Evolutionary conservation across 257 asterid species (phyloP).

Genomic region (Solanum habrochaites): DNA sequence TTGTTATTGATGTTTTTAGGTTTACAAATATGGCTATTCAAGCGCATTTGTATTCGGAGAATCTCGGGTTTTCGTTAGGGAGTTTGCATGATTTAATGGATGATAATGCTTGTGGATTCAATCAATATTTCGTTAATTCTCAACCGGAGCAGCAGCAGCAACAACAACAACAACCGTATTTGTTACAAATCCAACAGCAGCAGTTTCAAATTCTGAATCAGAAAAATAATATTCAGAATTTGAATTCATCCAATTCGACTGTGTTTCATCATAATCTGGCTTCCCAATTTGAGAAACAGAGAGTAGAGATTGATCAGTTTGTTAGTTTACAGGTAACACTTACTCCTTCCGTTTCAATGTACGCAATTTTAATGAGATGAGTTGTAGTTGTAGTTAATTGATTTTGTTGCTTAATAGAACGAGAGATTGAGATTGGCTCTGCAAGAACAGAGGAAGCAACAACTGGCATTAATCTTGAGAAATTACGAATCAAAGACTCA

Average conservation of each 20-base stretch:
- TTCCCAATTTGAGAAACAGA: conserved; percentile 26
- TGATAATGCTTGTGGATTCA: conserved; percentile 25
- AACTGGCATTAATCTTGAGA: conserved; percentile 13
- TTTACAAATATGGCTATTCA: conserved; percentile 39
- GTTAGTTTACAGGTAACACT: conserved; percentile 40
- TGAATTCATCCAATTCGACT: background rate
- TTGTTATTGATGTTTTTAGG: background rate
- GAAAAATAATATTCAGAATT: background rate
- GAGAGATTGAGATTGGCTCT: conserved; percentile 47
- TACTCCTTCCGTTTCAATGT: background rate
- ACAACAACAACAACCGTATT: background rate
- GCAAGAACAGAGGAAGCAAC: conserved; percentile 44
- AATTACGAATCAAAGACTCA: conserved; percentile 37
- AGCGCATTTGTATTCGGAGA: conserved; percentile 43
- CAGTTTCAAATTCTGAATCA: conserved; percentile 13
- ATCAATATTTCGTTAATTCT: background rate
- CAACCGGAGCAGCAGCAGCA: background rate
- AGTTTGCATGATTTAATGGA: conserved; percentile 28
- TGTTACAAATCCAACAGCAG: conserved; percentile 9
- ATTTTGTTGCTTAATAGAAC: conserved; percentile 20
- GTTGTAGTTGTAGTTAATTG: background rate
- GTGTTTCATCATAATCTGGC: conserved; percentile 10
- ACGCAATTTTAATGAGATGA: background rate
- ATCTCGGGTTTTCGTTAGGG: conserved; percentile 20
- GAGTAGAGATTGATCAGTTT: conserved; percentile 38